Conservation (phyloP, 1,139 yeast genomes). For the Yamadazyma atmosphaerica region DNA sequence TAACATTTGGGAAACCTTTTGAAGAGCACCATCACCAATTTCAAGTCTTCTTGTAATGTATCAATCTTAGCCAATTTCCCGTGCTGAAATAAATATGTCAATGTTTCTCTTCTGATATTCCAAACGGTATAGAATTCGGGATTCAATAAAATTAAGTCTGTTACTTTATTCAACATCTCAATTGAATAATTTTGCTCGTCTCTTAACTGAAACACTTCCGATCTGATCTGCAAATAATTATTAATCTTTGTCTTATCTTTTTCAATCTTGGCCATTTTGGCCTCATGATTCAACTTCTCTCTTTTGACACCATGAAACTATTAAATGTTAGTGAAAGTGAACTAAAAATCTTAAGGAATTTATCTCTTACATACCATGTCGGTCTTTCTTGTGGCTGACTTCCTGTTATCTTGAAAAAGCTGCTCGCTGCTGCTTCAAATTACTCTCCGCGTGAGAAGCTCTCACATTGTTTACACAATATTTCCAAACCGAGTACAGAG, state of each 20-base stretch:
- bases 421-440: too few species aligned
- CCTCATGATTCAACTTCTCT: constrained; percentile 56
- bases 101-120: constrained; percentile 83
- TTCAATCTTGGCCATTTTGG: constrained; percentile 51
- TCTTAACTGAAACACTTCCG: constrained; percentile 40
- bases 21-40: constrained; percentile 58
- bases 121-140: constrained; percentile 91
- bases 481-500: not conserved
- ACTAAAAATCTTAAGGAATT: too few species aligned
- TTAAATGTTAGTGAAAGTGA: constrained; percentile 11
- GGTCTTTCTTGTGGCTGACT: not conserved
- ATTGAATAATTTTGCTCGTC: constrained; percentile 29
- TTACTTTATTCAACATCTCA: constrained; percentile 47
- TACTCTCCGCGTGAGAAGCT: constrained; percentile 3
- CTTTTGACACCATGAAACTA: constrained; percentile 75
- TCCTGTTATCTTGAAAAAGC: not conserved
- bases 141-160: constrained; percentile 59
- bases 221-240: constrained; percentile 50
- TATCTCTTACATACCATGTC: too few species aligned
- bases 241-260: constrained; percentile 56
- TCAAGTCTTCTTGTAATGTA: constrained; percentile 59
- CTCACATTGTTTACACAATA: constrained; percentile 7
- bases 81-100: constrained; percentile 33
- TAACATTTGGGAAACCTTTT: constrained; percentile 81
- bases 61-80: constrained; percentile 23